Base-by-base conservation (phyloP, 768 basidiomycete species). In the Dacryopinax primogenitus region DNA sequence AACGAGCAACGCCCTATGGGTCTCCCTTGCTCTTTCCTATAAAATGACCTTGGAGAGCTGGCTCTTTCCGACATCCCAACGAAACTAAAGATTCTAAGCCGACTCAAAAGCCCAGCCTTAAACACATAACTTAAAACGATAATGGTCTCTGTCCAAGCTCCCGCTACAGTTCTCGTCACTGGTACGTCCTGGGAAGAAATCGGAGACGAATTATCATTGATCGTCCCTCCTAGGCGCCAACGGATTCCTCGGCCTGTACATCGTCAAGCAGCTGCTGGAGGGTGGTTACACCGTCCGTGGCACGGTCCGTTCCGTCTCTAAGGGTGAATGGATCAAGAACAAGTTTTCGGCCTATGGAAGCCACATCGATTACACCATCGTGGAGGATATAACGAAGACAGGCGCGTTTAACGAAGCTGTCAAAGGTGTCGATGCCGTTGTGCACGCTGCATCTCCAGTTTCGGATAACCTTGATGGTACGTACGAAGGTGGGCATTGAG, bases 351-450 rank as follows among this genome's bases (percentile, higher is more conserved):
- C 66, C 3, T 66, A 69, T 28, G 71, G 69, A 1, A 67, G 68
- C 37, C 65, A 64, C 1, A 77, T 78, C 65, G 73, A 75, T 26
- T 77, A 75, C 68, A 74, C 74, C 16, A 71, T 80, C 36, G 79
- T 79, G 12, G 72, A 76, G 62, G 79, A 81, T 62, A 76, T 81
- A 66, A 73, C 69, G 18, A 68, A 70, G 63, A 77, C 76, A 15
- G 71, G 82, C 6, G 87, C 85, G 0, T 93, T 90, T 67, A 87
- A 92, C 72, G 84, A 88, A 62, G 88, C 85, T 0, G 86, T 91
- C 66, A 82, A 84, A 72, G 88, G 81, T 0, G 83, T 90, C 11
- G 84, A 88, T 66, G 90, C 81, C 0, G 82, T 92, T 62, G 79
- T 77, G 37, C 88, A 89, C 70, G 83, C 79, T 2, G 86, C 86